Conservation (phyloP, 768 basidiomycete species). For the Lactarius pseudohatsudake region DNA sequence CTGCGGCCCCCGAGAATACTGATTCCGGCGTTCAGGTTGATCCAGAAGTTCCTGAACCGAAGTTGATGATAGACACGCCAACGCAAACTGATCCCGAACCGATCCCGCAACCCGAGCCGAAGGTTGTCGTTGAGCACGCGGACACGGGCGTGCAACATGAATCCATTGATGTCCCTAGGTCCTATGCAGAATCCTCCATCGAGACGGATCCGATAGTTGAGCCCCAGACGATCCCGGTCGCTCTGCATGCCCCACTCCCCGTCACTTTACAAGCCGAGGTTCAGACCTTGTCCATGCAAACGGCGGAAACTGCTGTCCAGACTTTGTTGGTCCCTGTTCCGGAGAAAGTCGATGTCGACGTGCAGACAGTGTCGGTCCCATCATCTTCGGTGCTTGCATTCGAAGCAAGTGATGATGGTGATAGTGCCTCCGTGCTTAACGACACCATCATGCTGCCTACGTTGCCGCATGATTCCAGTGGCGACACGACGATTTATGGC, state of each 20-base stretch:
- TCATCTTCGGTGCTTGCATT: conserved; percentile 22
- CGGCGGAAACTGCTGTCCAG: conserved; percentile 39
- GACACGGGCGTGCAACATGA: conserved; percentile 56
- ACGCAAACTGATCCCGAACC: conserved; percentile 37
- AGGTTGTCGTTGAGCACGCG: conserved; percentile 33
- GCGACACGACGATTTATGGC: conserved; percentile 35
- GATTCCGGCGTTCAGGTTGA: conserved; percentile 40
- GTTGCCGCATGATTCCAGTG: conserved; percentile 34
- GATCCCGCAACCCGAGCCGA: conserved; percentile 12
- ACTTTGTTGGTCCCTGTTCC: conserved; percentile 29
- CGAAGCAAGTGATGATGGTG: conserved; percentile 14
- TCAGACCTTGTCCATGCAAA: conserved; percentile 39
- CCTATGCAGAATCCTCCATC: conserved; percentile 25
- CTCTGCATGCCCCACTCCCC: conserved; percentile 15
- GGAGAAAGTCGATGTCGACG: conserved; percentile 26
- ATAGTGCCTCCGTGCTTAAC: conserved; percentile 16
- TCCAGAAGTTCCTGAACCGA: conserved; percentile 19
- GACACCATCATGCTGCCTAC: conserved; percentile 25
- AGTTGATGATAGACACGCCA: conserved; percentile 31
- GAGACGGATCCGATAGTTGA: conserved; percentile 33
- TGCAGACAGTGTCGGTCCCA: conserved; percentile 25
- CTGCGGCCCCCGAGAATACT: conserved; percentile 32
- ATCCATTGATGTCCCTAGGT: conserved; percentile 33
- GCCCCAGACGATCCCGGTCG: conserved; percentile 22
- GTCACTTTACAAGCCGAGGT: conserved; percentile 34